A percentile compares a stretch with the other conserved stretches of the same genome.
These are phyloP conservation scores for Mycena vitilis DNA, from an alignment of 768 basidiomycete species.

Conservation along the genomic window DNA sequence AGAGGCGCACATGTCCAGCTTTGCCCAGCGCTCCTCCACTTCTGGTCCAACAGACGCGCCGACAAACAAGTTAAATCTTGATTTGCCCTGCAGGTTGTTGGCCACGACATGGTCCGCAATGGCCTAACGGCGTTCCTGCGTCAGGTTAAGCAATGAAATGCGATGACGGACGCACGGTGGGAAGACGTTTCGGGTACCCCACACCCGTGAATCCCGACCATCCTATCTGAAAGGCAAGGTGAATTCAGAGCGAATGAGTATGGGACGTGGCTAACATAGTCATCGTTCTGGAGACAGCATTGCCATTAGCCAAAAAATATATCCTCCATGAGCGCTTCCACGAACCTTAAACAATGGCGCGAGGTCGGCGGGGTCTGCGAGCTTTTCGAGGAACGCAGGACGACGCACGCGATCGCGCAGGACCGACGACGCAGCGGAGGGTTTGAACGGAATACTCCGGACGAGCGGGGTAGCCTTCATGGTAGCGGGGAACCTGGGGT, in stretches of 20 bases:
- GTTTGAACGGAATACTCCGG: constrained; percentile 40
- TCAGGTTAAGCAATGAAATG: neutral
- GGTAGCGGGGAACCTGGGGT: constrained; percentile 11
- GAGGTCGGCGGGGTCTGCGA: constrained; percentile 52
- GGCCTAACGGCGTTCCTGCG: constrained; percentile 42
- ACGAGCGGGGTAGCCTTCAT: constrained; percentile 47
- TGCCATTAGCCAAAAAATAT: neutral
- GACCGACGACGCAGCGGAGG: constrained; percentile 45
- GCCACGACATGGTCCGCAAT: constrained; percentile 58
- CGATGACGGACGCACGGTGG: constrained; percentile 48
- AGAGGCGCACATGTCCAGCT: constrained; percentile 55
- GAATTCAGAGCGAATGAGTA: constrained; percentile 3
- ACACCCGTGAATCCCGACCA: constrained; percentile 66
- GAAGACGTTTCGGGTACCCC: constrained; percentile 60
- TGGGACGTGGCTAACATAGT: constrained; percentile 52
- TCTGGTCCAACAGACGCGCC: constrained; percentile 62
- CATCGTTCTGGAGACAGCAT: constrained; percentile 51
- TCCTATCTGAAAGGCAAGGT: constrained; percentile 50
- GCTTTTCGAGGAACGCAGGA: constrained; percentile 50
- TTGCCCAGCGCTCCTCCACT: constrained; percentile 61
- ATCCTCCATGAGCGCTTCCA: neutral
- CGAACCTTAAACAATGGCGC: constrained; percentile 56
- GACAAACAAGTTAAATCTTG: constrained; percentile 61
- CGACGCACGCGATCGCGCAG: constrained; percentile 57
- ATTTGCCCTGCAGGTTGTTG: constrained; percentile 60